Percentiles rank a stretch among this genome's conserved stretches.
phyloP scores from a whole-genome alignment of 2,329 filamentous ascomycete species.

The Amesomyces nigricolor region DNA sequence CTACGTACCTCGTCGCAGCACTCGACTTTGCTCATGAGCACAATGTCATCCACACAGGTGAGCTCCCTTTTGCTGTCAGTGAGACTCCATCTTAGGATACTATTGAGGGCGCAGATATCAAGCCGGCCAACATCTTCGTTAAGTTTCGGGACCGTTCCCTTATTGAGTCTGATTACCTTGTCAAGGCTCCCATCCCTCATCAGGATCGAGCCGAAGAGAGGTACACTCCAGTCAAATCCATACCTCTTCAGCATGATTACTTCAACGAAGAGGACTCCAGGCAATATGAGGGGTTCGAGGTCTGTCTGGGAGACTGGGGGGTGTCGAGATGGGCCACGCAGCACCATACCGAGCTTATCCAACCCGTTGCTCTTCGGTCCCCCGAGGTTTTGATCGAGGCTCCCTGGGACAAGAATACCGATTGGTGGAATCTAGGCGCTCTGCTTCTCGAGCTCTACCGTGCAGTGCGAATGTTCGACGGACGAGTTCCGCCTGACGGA shows the following conservation, averaged over 20 bases:
- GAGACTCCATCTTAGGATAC: too few relatives aligned
- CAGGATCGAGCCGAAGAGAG: conserved; percentile 8
- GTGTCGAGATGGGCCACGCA: conserved; percentile 12
- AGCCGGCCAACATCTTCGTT: conserved; percentile 19
- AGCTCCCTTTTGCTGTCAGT: neutral
- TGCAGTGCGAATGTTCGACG: conserved; percentile 13
- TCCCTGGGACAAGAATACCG: conserved; percentile 9
- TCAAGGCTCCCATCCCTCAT: conserved; percentile 3
- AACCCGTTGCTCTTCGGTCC: conserved; percentile 14
- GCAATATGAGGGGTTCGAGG: conserved; percentile 4
- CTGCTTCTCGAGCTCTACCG: conserved; percentile 11
- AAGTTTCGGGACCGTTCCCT: conserved; percentile 9
- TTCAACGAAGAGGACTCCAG: neutral
- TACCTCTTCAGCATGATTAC: conserved; percentile 4
- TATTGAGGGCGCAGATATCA: conserved; percentile 10
- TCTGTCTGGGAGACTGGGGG: conserved; percentile 20
- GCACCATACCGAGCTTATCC: conserved; percentile 17
- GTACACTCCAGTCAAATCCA: conserved; percentile 10
- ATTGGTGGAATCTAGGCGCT: conserved; percentile 18
- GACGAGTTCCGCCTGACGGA: neutral
- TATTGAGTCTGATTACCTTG: conserved; percentile 11
- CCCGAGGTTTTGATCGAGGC: conserved; percentile 18
- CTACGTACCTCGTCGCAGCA: conserved; percentile 6
- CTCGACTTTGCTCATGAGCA: conserved; percentile 14
- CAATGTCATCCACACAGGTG: conserved; percentile 15